A percentile compares a stretch with the other conserved stretches of the same genome.
phyloP scores from a whole-genome alignment of 345 rosid species.

The Corchorus capsularis region DNA sequence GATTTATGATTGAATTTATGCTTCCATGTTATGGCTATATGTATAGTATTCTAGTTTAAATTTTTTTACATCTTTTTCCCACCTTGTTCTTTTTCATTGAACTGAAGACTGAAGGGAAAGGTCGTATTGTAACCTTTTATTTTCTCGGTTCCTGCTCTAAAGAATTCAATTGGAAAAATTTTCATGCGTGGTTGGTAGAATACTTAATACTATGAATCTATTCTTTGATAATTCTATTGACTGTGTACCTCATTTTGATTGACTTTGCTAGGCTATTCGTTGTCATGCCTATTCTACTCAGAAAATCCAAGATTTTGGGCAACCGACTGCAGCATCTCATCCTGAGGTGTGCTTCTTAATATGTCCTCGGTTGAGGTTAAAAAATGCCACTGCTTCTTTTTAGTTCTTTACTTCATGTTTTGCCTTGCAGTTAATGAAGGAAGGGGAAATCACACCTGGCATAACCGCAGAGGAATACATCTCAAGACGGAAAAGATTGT shows the following conservation, averaged over 20 bases:
- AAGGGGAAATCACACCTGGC: constrained; percentile 93
- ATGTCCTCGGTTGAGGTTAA: constrained; percentile 1
- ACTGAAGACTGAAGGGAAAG: not conserved
- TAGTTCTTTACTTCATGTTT: constrained; percentile 9
- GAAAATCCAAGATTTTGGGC: constrained; percentile 64
- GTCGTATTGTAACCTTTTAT: not conserved
- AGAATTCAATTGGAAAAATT: not conserved
- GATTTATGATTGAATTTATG: constrained; percentile 1
- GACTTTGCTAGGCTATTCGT: constrained; percentile 45
- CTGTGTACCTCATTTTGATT: not conserved
- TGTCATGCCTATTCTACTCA: constrained; percentile 53
- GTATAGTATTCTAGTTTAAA: not conserved
- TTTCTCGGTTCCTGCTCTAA: not conserved
- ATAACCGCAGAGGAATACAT: constrained; percentile 71
- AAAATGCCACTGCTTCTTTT: not conserved
- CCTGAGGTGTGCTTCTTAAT: constrained; percentile 65
- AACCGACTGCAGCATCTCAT: constrained; percentile 84
- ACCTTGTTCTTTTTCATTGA: not conserved
- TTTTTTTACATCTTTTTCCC: not conserved
- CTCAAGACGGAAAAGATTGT: constrained; percentile 64
- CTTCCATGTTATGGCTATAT: not conserved
- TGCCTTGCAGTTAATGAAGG: constrained; percentile 60
- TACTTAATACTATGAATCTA: not conserved
- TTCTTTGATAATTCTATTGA: not conserved
- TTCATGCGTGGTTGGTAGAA: constrained; percentile 9